phyloP scores from a whole-genome alignment of 2,329 filamentous ascomycete species.

The Lachnellula willkommii region DNA sequence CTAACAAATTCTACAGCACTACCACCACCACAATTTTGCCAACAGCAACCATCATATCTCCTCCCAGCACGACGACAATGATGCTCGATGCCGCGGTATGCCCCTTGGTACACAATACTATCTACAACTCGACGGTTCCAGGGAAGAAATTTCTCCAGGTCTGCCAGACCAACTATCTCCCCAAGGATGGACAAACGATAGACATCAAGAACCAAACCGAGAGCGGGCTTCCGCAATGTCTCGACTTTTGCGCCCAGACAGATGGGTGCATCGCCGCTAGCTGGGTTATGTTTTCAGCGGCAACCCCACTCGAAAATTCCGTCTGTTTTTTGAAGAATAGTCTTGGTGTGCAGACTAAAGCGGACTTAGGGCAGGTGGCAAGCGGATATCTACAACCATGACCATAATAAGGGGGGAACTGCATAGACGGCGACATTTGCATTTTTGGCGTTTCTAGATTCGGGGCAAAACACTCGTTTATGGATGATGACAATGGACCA shows the following conservation, averaged over 20 bases:
- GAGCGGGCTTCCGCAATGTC: slow-evolving; percentile 10
- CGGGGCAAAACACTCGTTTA: background rate
- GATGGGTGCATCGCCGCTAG: slow-evolving; percentile 18
- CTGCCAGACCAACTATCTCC: slow-evolving; percentile 12
- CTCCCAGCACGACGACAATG: slow-evolving; percentile 5
- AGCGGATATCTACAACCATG: background rate
- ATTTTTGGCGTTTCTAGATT: background rate
- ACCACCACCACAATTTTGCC: background rate
- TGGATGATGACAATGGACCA: background rate
- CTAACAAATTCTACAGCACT: background rate
- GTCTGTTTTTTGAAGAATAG: slow-evolving; percentile 21
- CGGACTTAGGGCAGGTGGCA: background rate
- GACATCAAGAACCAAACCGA: slow-evolving; percentile 13
- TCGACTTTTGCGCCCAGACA: slow-evolving; percentile 14
- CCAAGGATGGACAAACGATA: slow-evolving; percentile 12
- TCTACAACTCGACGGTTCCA: slow-evolving; percentile 12
- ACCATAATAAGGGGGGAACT: background rate
- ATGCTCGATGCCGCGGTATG: slow-evolving; percentile 19
- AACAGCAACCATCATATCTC: slow-evolving; percentile 3
- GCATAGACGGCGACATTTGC: background rate
- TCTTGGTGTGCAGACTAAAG: background rate
- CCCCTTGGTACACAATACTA: slow-evolving; percentile 14
- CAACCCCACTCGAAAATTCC: slow-evolving; percentile 13
- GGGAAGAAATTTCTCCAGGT: slow-evolving; percentile 14
- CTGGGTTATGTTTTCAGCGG: slow-evolving; percentile 21